A percentile compares a stretch with the other conserved stretches of the same genome.
Conservation (phyloP, 805 yeast genomes). For the Metschnikowia matae region DNA sequence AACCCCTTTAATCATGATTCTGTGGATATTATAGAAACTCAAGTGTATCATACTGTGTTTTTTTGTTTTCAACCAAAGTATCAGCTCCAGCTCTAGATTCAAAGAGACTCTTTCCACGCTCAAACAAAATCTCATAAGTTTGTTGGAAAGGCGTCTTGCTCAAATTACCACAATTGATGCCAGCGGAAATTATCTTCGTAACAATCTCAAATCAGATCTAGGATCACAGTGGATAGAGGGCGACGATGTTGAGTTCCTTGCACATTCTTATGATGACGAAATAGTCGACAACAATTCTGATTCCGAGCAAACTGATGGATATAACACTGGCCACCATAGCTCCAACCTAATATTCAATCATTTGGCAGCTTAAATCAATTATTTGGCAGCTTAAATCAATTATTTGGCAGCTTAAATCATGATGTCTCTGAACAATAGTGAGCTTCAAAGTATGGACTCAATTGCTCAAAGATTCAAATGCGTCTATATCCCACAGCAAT, state of each 20-base stretch:
- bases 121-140: conserved; percentile 22
- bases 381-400: too few species aligned
- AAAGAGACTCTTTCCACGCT: conserved; percentile 17
- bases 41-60: conserved; percentile 32
- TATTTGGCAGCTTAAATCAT: too few species aligned
- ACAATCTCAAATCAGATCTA: neutral
- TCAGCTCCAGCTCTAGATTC: conserved; percentile 13
- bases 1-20: too few species aligned
- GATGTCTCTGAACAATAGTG: too few species aligned
- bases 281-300: conserved; percentile 13
- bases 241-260: conserved; percentile 17
- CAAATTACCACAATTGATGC: conserved; percentile 17
- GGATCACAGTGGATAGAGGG: conserved; percentile 11
- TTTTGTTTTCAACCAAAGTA: conserved; percentile 17
- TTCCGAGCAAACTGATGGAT: neutral
- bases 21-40: too few species aligned
- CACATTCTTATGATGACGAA: conserved; percentile 12
- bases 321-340: neutral
- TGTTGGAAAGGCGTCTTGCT: conserved; percentile 26
- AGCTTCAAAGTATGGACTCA: too few species aligned
- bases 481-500: too few species aligned
- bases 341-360: conserved; percentile 27
- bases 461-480: too few species aligned
- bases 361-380: conserved; percentile 28
- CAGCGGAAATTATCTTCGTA: neutral